phyloP scores from a whole-genome alignment of 768 basidiomycete species.

The Leccinum rimulosum region DNA sequence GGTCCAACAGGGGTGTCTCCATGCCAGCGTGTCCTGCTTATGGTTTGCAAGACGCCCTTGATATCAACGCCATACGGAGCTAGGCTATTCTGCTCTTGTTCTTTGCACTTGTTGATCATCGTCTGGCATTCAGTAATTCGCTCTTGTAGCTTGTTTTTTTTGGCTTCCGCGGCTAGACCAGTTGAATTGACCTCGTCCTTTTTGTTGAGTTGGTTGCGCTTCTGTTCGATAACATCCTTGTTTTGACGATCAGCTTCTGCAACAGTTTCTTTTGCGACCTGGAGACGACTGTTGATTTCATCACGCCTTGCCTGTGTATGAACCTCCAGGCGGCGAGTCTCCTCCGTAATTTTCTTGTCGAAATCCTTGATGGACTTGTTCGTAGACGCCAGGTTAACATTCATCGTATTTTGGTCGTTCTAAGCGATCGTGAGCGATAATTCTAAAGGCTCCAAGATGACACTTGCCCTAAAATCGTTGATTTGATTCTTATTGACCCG shows the following conservation, averaged over 20 bases:
- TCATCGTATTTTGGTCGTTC: slow-evolving; percentile 53
- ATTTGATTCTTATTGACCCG: slow-evolving; percentile 46
- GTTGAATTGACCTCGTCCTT: slow-evolving; percentile 32
- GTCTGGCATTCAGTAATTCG: slow-evolving; percentile 46
- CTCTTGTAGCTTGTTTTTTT: slow-evolving; percentile 32
- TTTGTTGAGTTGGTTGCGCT: slow-evolving; percentile 30
- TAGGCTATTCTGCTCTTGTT: slow-evolving; percentile 55
- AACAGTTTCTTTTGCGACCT: slow-evolving; percentile 42
- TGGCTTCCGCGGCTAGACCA: slow-evolving; percentile 38
- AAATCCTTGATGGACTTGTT: slow-evolving; percentile 34
- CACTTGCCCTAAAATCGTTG: slow-evolving; percentile 42
- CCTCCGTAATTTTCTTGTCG: slow-evolving; percentile 50
- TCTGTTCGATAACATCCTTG: slow-evolving; percentile 32
- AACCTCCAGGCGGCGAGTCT: slow-evolving; percentile 50
- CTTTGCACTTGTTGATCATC: slow-evolving; percentile 48
- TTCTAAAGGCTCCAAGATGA: not conserved
- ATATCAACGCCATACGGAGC: slow-evolving; percentile 64
- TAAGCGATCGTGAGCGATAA: slow-evolving; percentile 25
- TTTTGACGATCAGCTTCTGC: slow-evolving; percentile 36
- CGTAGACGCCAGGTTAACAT: slow-evolving; percentile 35
- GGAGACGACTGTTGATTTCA: slow-evolving; percentile 50
- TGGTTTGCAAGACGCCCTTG: slow-evolving; percentile 51
- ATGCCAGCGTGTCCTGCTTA: slow-evolving; percentile 53
- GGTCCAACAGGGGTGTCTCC: slow-evolving; percentile 76
- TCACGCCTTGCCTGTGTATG: slow-evolving; percentile 64